A percentile compares a stretch with the other conserved stretches of the same genome.
Evolutionary conservation across 768 basidiomycete genomes (phyloP).

Genomic region (Boletus tomentosulus): DNA sequence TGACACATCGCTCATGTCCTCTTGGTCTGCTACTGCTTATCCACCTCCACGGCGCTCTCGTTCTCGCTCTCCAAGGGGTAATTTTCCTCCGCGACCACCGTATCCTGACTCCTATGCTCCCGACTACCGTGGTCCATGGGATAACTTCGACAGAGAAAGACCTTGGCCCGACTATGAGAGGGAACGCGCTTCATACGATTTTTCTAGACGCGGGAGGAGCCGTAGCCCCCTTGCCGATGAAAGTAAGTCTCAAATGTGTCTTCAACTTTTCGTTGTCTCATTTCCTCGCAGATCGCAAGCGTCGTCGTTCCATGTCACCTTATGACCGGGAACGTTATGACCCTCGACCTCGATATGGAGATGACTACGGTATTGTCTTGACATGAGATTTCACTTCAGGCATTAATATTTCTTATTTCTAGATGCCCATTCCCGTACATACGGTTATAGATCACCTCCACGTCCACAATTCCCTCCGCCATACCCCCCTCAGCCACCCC

Average conservation of each 20-base stretch:
- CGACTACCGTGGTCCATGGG: slow-evolving; percentile 65
- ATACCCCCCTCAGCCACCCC: slow-evolving; percentile 39
- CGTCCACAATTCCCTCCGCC: slow-evolving; percentile 45
- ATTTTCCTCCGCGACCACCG: slow-evolving; percentile 51
- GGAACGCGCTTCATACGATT: slow-evolving; percentile 66
- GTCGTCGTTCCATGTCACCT: slow-evolving; percentile 68
- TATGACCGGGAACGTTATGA: slow-evolving; percentile 83
- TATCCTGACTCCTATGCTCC: slow-evolving; percentile 56
- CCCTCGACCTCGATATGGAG: slow-evolving; percentile 74
- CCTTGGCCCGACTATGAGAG: slow-evolving; percentile 63
- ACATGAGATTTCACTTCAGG: not conserved
- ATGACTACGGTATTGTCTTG: slow-evolving; percentile 67
- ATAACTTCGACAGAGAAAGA: slow-evolving; percentile 67
- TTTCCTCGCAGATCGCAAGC: slow-evolving; percentile 55
- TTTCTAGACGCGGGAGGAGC: slow-evolving; percentile 67
- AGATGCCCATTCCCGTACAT: slow-evolving; percentile 65
- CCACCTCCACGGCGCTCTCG: slow-evolving; percentile 77
- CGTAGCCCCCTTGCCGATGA: slow-evolving; percentile 74
- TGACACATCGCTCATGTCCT: slow-evolving; percentile 56
- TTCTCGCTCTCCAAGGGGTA: slow-evolving; percentile 66
- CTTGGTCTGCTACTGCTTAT: slow-evolving; percentile 68
- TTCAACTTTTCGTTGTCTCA: slow-evolving; percentile 5
- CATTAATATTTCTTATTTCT: slow-evolving; percentile 10
- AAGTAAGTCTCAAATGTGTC: slow-evolving; percentile 34
- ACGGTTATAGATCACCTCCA: slow-evolving; percentile 63